Evolutionary conservation across 148 eudicot genomes (phyloP).

Genomic region (Oxyria digyna): DNA sequence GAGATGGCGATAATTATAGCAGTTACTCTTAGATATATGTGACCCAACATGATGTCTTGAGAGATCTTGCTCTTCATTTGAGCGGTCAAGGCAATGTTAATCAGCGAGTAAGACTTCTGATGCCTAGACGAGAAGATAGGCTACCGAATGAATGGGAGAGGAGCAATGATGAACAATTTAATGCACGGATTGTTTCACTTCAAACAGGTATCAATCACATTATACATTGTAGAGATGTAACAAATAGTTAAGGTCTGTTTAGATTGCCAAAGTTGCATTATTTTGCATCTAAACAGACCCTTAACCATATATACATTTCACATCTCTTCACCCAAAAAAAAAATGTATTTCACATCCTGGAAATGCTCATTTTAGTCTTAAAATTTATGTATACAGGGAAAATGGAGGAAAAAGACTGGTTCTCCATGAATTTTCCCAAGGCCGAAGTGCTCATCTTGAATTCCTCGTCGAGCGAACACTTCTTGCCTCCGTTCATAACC

Average conservation of each 20-base stretch:
- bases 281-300: no score
- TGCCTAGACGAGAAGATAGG: constrained; percentile 68
- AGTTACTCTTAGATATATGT: constrained; percentile 63
- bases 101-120: constrained; percentile 45
- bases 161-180: constrained; percentile 48
- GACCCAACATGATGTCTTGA: no score
- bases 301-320: no score
- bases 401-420: no score
- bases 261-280: no score
- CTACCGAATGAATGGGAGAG: constrained; percentile 82
- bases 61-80: constrained; percentile 65
- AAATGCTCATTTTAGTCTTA: no score
- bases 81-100: constrained; percentile 35
- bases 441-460: no score
- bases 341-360: no score
- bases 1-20: constrained; percentile 61
- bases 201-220: constrained; percentile 58
- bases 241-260: background rate
- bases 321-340: constrained; percentile 51
- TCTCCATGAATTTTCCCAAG: no score
- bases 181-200: constrained; percentile 56
- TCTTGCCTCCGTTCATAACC: constrained; percentile 56
- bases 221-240: background rate
- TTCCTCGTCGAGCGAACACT: constrained; percentile 34
- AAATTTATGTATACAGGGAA: no score